A percentile compares a stretch with the other conserved stretches of the same genome.
Conservation (phyloP, 441 rosid species). For the Syzygium syzygioides region DNA sequence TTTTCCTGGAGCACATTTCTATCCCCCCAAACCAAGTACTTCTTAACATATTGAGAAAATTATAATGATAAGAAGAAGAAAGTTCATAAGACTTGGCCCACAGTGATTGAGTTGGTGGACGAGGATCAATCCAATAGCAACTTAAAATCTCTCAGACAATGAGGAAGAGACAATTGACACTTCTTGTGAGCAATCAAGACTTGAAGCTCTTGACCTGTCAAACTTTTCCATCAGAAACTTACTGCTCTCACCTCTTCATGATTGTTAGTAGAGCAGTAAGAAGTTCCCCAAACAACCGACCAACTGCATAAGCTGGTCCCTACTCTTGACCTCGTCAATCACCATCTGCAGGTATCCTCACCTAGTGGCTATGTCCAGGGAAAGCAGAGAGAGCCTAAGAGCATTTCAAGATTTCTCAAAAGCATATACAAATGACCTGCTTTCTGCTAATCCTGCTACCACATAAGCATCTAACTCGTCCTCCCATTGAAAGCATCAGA, state of each 20-base stretch:
- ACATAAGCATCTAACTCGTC: background rate
- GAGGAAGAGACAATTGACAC: background rate
- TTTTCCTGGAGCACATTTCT: background rate
- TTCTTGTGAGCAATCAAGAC: background rate
- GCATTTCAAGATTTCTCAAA: background rate
- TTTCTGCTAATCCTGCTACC: background rate
- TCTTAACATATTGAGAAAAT: background rate
- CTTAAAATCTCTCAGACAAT: background rate
- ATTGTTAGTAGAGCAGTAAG: background rate
- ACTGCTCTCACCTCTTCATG: background rate
- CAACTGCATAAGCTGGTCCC: background rate
- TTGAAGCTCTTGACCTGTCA: background rate
- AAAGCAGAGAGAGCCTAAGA: background rate
- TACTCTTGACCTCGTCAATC: background rate
- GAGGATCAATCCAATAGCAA: background rate
- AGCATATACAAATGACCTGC: background rate
- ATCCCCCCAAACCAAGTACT: background rate
- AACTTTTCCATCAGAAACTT: background rate
- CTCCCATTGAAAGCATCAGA: background rate
- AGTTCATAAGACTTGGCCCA: background rate
- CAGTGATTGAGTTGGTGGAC: background rate
- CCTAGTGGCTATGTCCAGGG: background rate
- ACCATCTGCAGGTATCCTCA: background rate
- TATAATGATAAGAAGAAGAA: background rate
- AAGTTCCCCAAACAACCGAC: background rate